phyloP scores from a whole-genome alignment of 1,284 basidiomycete genomes.

The Pholiota adiposa region DNA sequence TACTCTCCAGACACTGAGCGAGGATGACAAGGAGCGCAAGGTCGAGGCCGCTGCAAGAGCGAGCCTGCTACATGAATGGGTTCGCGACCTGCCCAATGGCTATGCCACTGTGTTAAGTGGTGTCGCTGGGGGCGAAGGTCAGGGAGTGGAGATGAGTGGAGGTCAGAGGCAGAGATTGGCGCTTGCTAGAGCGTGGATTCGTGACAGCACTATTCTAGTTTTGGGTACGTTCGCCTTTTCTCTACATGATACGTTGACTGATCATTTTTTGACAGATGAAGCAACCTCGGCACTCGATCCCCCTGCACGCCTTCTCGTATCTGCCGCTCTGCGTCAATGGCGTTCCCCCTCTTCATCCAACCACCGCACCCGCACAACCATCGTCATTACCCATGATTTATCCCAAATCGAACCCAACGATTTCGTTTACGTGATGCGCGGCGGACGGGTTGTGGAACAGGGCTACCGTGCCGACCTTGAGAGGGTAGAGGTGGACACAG shows the following conservation, averaged over 20 bases:
- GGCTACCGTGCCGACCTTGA: slow-evolving; percentile 58
- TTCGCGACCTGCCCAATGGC: slow-evolving; percentile 81
- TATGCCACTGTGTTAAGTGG: slow-evolving; percentile 78
- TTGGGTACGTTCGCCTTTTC: slow-evolving; percentile 64
- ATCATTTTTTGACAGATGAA: slow-evolving; percentile 76
- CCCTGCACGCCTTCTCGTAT: slow-evolving; percentile 86
- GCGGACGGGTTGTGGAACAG: slow-evolving; percentile 84
- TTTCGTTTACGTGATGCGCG: slow-evolving; percentile 91
- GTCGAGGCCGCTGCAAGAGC: slow-evolving; percentile 85
- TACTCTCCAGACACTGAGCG: slow-evolving; percentile 52
- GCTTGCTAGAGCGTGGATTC: slow-evolving; percentile 86
- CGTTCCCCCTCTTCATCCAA: slow-evolving; percentile 38
- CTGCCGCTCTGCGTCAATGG: slow-evolving; percentile 88
- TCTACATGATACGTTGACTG: background rate
- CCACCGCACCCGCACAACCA: slow-evolving; percentile 76
- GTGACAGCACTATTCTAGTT: slow-evolving; percentile 90
- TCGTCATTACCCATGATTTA: slow-evolving; percentile 96
- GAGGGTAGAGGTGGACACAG: slow-evolving; percentile 15
- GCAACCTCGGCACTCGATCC: slow-evolving; percentile 95
- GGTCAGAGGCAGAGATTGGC: slow-evolving; percentile 94
- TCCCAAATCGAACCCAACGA: slow-evolving; percentile 81
- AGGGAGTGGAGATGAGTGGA: slow-evolving; percentile 79
- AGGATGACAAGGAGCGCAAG: slow-evolving; percentile 49
- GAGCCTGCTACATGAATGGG: slow-evolving; percentile 89
- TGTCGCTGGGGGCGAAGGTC: slow-evolving; percentile 28